Percentiles rank a stretch among this genome's conserved stretches.
Evolutionary conservation across 139 green algal genomes (phyloP).

Genomic region (Chlamydomonas sp.): DNA sequence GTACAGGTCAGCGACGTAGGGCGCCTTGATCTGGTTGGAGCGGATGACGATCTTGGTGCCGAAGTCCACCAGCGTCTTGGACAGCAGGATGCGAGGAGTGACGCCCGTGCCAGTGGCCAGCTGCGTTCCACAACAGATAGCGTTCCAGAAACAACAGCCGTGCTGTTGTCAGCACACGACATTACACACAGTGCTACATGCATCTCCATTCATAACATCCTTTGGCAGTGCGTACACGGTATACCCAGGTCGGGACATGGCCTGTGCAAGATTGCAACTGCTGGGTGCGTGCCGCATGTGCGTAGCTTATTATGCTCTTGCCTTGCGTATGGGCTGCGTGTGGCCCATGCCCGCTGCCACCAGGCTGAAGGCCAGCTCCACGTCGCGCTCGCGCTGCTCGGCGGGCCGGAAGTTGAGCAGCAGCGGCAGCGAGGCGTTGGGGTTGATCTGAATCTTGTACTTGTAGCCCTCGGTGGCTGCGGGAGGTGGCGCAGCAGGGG

Average conservation of each 20-base stretch:
- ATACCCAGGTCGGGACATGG: too few species aligned
- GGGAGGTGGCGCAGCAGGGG: neutral
- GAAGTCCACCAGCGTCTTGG: slow-evolving; percentile 72
- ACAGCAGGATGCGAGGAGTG: slow-evolving; percentile 65
- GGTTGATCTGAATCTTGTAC: slow-evolving; percentile 55
- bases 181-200: neutral
- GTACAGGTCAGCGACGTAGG: slow-evolving; percentile 30
- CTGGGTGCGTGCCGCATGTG: neutral
- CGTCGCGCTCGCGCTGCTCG: slow-evolving; percentile 7
- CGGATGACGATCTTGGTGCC: slow-evolving; percentile 64
- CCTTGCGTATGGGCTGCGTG: slow-evolving; percentile 17
- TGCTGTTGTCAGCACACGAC: neutral
- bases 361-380: slow-evolving; percentile 47
- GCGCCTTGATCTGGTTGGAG: slow-evolving; percentile 56
- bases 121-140: neutral
- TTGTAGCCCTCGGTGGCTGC: slow-evolving; percentile 39
- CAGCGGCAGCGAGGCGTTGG: slow-evolving; percentile 44
- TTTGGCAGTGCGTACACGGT: too few species aligned
- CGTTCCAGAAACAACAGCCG: neutral
- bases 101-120: slow-evolving; percentile 49
- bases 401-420: slow-evolving; percentile 49
- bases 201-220: neutral
- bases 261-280: neutral
- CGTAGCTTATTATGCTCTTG: neutral
- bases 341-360: neutral